Base-by-base conservation (phyloP, 2,329 filamentous ascomycete species). In the Penicillium paneum region DNA sequence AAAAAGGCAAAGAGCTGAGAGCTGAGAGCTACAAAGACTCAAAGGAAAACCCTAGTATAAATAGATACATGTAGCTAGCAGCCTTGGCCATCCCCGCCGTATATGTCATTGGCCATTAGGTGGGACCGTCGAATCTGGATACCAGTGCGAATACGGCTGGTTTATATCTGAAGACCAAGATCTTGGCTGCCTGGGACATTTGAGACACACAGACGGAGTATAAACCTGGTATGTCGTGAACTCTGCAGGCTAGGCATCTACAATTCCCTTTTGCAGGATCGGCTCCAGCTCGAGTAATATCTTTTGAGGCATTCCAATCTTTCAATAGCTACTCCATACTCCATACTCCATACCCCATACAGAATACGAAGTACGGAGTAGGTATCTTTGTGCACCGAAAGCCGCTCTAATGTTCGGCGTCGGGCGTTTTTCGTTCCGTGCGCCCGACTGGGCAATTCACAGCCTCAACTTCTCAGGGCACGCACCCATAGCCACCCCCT, bases 91-190 rank as follows among this genome's bases (percentile, higher is more conserved):
- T 45, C 41, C 19, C 1, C 13, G 34, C 39, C 58, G 60, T 62
- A 61, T 55, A 59, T 62, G 55, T 62, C 36, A 31, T 47, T n/a
- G 15, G 5, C 12, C 26, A 49, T 40, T 5, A 10, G 17, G 35
- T 24, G 35, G 26, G 21, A 32, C 32, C 26, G 49, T n/a, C 24
- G 11, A 34, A 44, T 31, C 32, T 46, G 34, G 36, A 39, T 15
- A 49, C 31, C 15, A 19, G 15, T 38, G 31, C 51, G 51, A 50
- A 32, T 50, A 50, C 45, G 45, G 50, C 4, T 5, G 10, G 3
- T n/a, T 24, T 35, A 17, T 35, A 15, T 11, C 17, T 26, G 11
- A 29, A 41, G 7, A 12, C 21, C 11, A 2, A 29, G 8, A 48
- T 48, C n/a, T 19, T 28, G 17, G 45, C 24, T 48, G 45, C 45